Evolutionary conservation across 441 rosid species (phyloP), one percentile per base, ranked within the genome.

Genomic region (Syzygium syzygioides): DNA sequence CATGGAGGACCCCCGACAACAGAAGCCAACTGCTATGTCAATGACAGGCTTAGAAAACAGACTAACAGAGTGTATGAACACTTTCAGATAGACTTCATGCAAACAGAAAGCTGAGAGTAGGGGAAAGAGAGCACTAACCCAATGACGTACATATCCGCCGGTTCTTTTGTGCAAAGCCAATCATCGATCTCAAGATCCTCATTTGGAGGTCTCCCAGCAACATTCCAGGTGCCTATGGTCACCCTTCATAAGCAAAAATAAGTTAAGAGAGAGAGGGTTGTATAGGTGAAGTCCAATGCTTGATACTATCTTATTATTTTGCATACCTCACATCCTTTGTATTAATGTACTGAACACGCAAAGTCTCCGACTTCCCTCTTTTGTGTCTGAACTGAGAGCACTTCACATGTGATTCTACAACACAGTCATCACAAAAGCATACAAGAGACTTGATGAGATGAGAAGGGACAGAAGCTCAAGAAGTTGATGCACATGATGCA

Each of bases 341-440:
- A 89, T 95, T 96, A 90, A 98, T 97, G 94, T 98, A 97, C 91
- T 98, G 99, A 32, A 55, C 93, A 86, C 99, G 96, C 90, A 96
- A 89, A 89, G 99, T 98, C 92, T 98, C 99, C 52, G 99, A 97
- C 94, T 95, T 98, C 86, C 99, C 97, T 92, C 99, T 91, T 92
- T 96, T 95, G 92, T 96, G 99, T 90, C 96, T 93, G 55, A 87
- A 89, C 41, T 90, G 90, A 89, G 94, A 92, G 89, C 94, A 93
- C 88, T 89, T 95, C 54, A 92, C 88, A 86, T 94, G 92, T 68
- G 90, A 88, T 86, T 93, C 99, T 95, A 91, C 15, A 79, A 55
- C 87, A 55, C 55, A 28, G 80, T 66, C 55, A 89, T 68, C 83
- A 18, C 57, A 86, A 86, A 85, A 86, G 87, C 88, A 87, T 32